A percentile compares a stretch with the other conserved stretches of the same genome.
phyloP scores from a whole-genome alignment of 2,329 filamentous ascomycete genomes.

The Alternaria angustiovoidea region DNA sequence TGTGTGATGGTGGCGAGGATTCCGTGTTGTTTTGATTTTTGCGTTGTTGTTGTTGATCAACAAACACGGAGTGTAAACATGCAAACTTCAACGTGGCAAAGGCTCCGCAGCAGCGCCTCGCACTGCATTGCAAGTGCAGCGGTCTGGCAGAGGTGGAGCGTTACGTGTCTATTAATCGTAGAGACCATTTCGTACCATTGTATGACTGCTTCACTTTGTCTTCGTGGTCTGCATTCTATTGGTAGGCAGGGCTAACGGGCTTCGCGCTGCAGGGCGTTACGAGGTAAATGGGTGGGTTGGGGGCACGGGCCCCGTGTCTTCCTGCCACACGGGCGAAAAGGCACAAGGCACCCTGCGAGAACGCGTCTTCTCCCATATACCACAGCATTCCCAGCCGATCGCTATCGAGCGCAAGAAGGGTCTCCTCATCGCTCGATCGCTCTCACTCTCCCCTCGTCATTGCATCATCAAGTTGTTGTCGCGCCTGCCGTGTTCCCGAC shows the following conservation, averaged over 20 bases:
- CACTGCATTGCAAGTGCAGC: conserved; percentile 5
- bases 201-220: conserved; percentile 27
- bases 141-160: background rate
- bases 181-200: background rate
- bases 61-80: conserved; percentile 11
- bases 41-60: conserved; percentile 19
- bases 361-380: conserved; percentile 35
- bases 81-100: background rate
- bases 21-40: conserved; percentile 15
- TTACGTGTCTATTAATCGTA: background rate
- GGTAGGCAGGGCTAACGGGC: conserved; percentile 26
- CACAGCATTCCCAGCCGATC: conserved; percentile 35
- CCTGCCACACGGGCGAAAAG: conserved; percentile 31
- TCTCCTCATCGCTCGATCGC: conserved; percentile 31
- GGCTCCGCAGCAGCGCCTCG: conserved; percentile 16
- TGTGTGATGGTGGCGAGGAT: conserved; percentile 7
- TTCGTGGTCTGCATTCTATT: conserved; percentile 24
- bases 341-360: conserved; percentile 35
- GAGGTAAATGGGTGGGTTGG: conserved; percentile 13
- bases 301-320: conserved; percentile 14
- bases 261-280: conserved; percentile 23
- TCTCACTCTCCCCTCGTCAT: conserved; percentile 18
- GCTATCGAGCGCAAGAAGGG: conserved; percentile 33
- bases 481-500: conserved; percentile 23
- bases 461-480: conserved; percentile 24